A percentile compares a stretch with the other conserved stretches of the same genome.
Evolutionary conservation across 1,284 basidiomycete genomes (phyloP).

Genomic region (Cryptococcus sp.): DNA sequence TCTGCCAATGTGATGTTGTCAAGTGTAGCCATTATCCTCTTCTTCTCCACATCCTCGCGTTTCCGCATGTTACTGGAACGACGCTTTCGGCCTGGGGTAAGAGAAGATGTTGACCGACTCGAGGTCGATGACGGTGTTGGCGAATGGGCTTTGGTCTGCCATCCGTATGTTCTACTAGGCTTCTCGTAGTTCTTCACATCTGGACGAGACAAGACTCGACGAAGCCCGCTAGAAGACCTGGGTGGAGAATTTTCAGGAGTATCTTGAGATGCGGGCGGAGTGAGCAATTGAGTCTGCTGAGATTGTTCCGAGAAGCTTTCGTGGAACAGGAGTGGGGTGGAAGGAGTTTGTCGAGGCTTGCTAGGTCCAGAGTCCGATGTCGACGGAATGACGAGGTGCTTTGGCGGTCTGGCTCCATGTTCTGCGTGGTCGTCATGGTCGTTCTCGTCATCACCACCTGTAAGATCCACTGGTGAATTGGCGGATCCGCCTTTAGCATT

Average conservation of each 20-base stretch:
- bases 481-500: background rate
- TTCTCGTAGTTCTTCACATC: background rate
- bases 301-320: background rate
- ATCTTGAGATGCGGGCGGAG: no score
- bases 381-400: background rate
- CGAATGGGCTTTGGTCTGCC: background rate
- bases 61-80: conserved; percentile 7
- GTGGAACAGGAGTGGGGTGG: background rate
- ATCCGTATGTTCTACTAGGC: background rate
- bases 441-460: background rate
- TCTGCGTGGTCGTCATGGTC: background rate
- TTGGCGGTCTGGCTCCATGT: background rate
- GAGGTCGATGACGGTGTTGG: conserved; percentile 1
- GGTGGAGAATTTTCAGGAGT: no score
- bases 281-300: background rate
- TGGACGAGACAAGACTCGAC: background rate
- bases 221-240: background rate
- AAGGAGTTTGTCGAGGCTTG: background rate
- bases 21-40: background rate
- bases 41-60: background rate
- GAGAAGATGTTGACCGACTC: background rate
- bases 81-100: background rate
- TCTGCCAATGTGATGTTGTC: background rate
- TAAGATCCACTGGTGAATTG: background rate
- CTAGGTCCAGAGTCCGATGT: background rate